Conservation (phyloP, 805 yeast species). For the Lipomyces spencermartinsiae region DNA sequence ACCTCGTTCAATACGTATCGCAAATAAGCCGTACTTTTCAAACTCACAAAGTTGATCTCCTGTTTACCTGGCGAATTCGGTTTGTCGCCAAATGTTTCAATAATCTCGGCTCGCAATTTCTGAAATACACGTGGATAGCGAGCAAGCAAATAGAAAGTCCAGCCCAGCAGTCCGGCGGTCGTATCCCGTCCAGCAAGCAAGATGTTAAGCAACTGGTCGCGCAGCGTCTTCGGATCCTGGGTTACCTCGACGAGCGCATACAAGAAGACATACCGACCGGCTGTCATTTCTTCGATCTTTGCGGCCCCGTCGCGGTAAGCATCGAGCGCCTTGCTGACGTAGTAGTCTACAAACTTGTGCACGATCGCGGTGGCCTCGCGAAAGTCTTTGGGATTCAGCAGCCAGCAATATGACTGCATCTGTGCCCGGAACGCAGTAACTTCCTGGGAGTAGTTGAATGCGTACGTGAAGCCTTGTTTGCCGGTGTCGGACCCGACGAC, state of each 20-base stretch:
- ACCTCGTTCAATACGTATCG: slow-evolving; percentile 57
- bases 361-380: slow-evolving; percentile 45
- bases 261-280: slow-evolving; percentile 55
- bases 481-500: slow-evolving; percentile 30
- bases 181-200: slow-evolving; percentile 63
- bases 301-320: neutral
- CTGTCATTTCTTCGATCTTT: slow-evolving; percentile 40
- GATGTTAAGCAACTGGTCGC: slow-evolving; percentile 59
- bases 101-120: slow-evolving; percentile 50
- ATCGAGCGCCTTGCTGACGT: slow-evolving; percentile 50
- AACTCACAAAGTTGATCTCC: slow-evolving; percentile 53
- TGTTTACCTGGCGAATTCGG: slow-evolving; percentile 34
- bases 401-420: slow-evolving; percentile 38
- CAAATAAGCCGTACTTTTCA: slow-evolving; percentile 57
- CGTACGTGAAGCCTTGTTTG: slow-evolving; percentile 37
- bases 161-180: slow-evolving; percentile 59
- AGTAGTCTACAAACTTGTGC: slow-evolving; percentile 49
- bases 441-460: slow-evolving; percentile 40
- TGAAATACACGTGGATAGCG: slow-evolving; percentile 46
- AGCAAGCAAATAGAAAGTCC: slow-evolving; percentile 54
- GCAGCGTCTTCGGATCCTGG: slow-evolving; percentile 53
- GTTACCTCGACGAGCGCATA: slow-evolving; percentile 58
- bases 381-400: slow-evolving; percentile 43
- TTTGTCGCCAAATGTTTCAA: slow-evolving; percentile 48
- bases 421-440: slow-evolving; percentile 34